Evolutionary conservation across 2,329 filamentous ascomycete species (phyloP), one percentile per base, ranked within the genome.

Genomic region (Diaporthe australafricana): DNA sequence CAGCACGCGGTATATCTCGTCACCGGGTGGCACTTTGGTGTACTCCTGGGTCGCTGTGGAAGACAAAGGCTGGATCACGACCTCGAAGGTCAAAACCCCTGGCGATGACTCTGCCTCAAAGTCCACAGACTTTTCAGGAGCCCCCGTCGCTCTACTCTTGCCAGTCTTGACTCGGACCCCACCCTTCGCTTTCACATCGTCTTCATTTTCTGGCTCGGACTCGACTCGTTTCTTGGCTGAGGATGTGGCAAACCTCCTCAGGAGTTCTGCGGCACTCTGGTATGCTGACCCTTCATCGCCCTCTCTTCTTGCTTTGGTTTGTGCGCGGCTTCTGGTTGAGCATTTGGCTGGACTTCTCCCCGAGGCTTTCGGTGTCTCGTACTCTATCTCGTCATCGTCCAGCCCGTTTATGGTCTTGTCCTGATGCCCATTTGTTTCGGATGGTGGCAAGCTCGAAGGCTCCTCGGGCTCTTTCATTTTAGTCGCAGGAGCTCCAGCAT

Each of bases 1-100:
- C 1, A 81, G 55, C 5, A 88, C 75, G 5, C 75, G 77, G 45
- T 85, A 80, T 17, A 87, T 78, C 2, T 79, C 77, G 42, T 82
- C 77, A 71, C 84, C 86, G 1, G 77, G 74, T 11, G 75, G 71
- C 47, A 74, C 47, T 17, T 65, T 48, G 17, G 27, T 65, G 38
- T 71, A 74, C 60, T 76, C 60, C 45, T 78, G 80, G 2, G 73
- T 73, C 6, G 76, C 74, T 6, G 77, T 77, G 48, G 81, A 68
- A 9, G 69, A 40, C 12, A 78, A 76, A 17, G 77, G 76, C 12
- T 30, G 56, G 38, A 82, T 76, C 17, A 80, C 72, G 8, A 82
- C 77, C 68, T 81, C 74, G 32, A 82, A 80, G 20, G 48, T 27
- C 38, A 56, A 52, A 32, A 30, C 22, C 3, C 62, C 66, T 11